phyloP scores from a whole-genome alignment of 1,284 basidiomycete genomes.

The Cryptococcus maquisensis region DNA sequence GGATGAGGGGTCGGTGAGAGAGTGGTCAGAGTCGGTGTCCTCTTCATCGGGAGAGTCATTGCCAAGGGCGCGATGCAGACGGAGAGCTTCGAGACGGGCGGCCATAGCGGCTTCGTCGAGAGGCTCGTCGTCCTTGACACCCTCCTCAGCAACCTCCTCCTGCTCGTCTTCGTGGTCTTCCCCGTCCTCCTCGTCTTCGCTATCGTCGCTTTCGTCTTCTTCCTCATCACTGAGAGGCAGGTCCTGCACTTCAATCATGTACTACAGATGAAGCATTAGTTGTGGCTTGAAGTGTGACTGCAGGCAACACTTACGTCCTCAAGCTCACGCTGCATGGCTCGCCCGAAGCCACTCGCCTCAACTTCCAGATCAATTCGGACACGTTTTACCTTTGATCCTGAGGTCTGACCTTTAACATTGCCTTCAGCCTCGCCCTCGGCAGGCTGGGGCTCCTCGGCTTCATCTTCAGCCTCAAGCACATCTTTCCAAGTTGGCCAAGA shows the following conservation, averaged over 20 bases:
- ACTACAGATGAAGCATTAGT: conserved; percentile 41
- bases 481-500: conserved; percentile 79
- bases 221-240: conserved; percentile 36
- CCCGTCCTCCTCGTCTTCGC: conserved; percentile 45
- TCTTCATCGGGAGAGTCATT: conserved; percentile 31
- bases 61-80: conserved; percentile 36
- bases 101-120: conserved; percentile 32
- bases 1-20: conserved; percentile 5
- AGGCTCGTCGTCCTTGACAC: conserved; percentile 8
- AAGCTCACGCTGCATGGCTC: conserved; percentile 72
- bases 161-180: conserved; percentile 43
- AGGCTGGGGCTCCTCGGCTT: conserved; percentile 22
- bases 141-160: conserved; percentile 30
- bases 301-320: conserved; percentile 66
- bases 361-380: conserved; percentile 83
- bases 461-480: conserved; percentile 50
- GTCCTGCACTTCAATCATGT: conserved; percentile 52
- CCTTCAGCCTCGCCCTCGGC: conserved; percentile 8
- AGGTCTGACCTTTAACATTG: conserved; percentile 24
- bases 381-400: conserved; percentile 10
- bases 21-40: conserved; percentile 10
- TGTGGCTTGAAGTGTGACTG: not conserved
- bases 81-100: conserved; percentile 33
- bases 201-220: conserved; percentile 43
- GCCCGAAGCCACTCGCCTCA: conserved; percentile 83